A percentile compares a stretch with the other conserved stretches of the same genome.
These are phyloP conservation scores for Fusarium brachygibbosum DNA, from an alignment of 2,329 filamentous ascomycete genomes.

Conservation along the genomic window DNA sequence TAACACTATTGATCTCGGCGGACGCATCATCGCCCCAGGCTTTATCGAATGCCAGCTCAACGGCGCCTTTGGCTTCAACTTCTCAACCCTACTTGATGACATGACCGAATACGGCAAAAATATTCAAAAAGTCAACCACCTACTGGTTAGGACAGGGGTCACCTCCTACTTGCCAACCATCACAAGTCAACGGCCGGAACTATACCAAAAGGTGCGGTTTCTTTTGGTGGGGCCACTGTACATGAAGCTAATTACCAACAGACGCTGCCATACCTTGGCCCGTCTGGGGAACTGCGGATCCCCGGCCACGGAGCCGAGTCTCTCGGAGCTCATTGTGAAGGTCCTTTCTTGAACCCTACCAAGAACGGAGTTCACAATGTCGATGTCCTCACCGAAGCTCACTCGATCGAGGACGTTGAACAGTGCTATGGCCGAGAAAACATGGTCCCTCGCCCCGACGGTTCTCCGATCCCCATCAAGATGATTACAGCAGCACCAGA, in stretches of 20 bases:
- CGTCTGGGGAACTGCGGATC: conserved; percentile 72
- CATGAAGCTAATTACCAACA: conserved; percentile 51
- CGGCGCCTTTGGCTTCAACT: conserved; percentile 93
- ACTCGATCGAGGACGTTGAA: conserved; percentile 75
- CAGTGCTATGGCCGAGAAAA: conserved; percentile 80
- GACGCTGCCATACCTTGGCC: conserved; percentile 82
- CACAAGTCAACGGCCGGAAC: conserved; percentile 82
- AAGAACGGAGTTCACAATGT: conserved; percentile 90
- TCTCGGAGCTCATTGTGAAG: conserved; percentile 90
- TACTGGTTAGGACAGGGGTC: conserved; percentile 82
- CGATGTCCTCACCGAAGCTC: conserved; percentile 75
- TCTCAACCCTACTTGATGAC: conserved; percentile 80
- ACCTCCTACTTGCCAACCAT: conserved; percentile 90
- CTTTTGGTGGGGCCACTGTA: conserved; percentile 31
- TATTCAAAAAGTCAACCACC: conserved; percentile 77
- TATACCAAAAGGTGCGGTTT: conserved; percentile 78
- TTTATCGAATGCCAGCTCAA: conserved; percentile 95
- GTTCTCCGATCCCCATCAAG: conserved; percentile 68
- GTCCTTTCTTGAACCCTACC: conserved; percentile 84
- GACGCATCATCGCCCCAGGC: conserved; percentile 86
- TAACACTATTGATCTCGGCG: conserved; percentile 80
- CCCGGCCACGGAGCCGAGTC: conserved; percentile 83
- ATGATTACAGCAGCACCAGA: conserved; percentile 92
- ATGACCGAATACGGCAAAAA: conserved; percentile 78
- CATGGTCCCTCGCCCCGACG: conserved; percentile 60